These are phyloP conservation scores for Antrodiella citrinella DNA, from an alignment of 768 basidiomycete genomes.

Conservation along the genomic window DNA sequence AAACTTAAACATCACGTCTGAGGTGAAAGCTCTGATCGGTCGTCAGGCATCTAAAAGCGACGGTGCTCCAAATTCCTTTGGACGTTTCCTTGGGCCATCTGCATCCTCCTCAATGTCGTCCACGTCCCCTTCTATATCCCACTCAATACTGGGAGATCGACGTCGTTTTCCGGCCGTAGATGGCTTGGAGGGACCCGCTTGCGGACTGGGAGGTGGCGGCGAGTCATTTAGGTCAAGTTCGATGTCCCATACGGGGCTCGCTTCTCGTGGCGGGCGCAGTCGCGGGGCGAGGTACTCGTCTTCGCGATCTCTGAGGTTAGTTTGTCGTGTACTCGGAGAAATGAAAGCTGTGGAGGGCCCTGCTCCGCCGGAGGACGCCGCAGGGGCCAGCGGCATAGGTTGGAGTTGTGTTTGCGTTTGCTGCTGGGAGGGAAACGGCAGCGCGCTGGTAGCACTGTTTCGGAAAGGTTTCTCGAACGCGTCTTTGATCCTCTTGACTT, in stretches of 20 bases:
- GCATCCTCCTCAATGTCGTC: too few relatives aligned
- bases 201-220: slow-evolving; percentile 13
- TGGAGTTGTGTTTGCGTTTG: not conserved
- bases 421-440: slow-evolving; percentile 19
- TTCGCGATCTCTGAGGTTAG: slow-evolving; percentile 16
- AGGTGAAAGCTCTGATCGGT: too few relatives aligned
- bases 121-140: slow-evolving; percentile 45
- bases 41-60: too few relatives aligned
- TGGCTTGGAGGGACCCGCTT: slow-evolving; percentile 5
- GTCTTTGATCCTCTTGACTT: slow-evolving; percentile 84
- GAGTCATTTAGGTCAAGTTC: slow-evolving; percentile 43
- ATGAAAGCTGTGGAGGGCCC: not conserved
- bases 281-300: not conserved
- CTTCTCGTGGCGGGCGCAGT: slow-evolving; percentile 18
- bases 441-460: slow-evolving; percentile 48
- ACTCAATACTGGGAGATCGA: slow-evolving; percentile 21
- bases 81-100: too few relatives aligned
- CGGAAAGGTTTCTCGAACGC: slow-evolving; percentile 88
- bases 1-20: too few relatives aligned
- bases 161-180: not conserved
- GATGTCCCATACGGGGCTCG: slow-evolving; percentile 73
- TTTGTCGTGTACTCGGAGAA: not conserved
- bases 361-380: not conserved
- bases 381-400: not conserved
- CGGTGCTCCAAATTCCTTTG: too few relatives aligned